Conservation (phyloP, 2,329 filamentous ascomycete species). For the Aspergillus sp. region DNA sequence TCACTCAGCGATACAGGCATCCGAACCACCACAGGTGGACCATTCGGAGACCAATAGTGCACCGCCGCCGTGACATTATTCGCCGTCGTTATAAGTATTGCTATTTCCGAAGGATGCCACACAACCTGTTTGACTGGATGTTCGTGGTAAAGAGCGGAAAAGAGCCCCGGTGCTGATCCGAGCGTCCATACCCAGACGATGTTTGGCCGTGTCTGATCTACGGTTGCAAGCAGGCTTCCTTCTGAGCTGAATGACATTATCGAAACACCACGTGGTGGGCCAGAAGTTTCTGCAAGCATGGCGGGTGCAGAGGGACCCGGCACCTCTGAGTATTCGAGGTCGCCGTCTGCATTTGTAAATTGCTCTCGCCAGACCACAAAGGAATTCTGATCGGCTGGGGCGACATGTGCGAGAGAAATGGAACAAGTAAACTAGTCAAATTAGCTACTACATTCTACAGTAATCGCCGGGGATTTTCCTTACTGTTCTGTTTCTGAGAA, state of each 20-base stretch:
- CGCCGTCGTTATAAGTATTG: constrained; percentile 34
- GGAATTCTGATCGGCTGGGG: constrained; percentile 23
- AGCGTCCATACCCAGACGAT: constrained; percentile 42
- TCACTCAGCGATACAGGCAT: constrained; percentile 27
- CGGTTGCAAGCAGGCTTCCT: constrained; percentile 31
- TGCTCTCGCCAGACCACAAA: constrained; percentile 31
- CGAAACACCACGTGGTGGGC: constrained; percentile 29
- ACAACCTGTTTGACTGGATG: constrained; percentile 33
- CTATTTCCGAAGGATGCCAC: constrained; percentile 33
- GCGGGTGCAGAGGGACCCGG: constrained; percentile 31
- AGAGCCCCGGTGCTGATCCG: constrained; percentile 18
- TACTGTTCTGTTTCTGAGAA: constrained; percentile 41
- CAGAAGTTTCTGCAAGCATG: constrained; percentile 23
- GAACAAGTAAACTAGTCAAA: constrained; percentile 26
- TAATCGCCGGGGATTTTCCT: constrained; percentile 2
- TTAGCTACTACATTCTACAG: background rate
- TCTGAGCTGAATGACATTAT: constrained; percentile 35
- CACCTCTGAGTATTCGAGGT: constrained; percentile 31
- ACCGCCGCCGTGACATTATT: constrained; percentile 26
- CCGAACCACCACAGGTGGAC: constrained; percentile 23
- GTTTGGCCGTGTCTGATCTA: constrained; percentile 35
- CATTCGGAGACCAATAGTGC: constrained; percentile 27
- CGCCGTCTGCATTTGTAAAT: constrained; percentile 20
- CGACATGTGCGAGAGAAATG: constrained; percentile 28
- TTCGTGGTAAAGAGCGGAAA: constrained; percentile 37